Evolutionary conservation across 2,329 filamentous ascomycete species (phyloP).

Genomic region (Botrytis fragariae): DNA sequence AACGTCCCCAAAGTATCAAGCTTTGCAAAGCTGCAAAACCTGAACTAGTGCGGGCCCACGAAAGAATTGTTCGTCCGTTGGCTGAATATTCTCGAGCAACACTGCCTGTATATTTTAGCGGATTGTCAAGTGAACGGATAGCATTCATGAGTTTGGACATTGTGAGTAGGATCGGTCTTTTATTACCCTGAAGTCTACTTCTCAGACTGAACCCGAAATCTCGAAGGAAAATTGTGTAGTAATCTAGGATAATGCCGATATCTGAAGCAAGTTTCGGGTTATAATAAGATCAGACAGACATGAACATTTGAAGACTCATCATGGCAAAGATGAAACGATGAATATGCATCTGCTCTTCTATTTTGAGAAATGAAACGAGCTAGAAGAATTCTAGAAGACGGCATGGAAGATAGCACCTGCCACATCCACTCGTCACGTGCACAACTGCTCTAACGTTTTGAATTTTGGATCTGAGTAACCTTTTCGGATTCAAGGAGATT

Average conservation of each 20-base stretch:
- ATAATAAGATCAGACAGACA: background rate
- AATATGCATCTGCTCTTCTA: background rate
- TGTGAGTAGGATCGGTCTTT: background rate
- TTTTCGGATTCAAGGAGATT: background rate
- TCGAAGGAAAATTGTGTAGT: too few species aligned
- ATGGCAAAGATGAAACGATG: background rate
- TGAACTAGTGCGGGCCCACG: slow-evolving; percentile 51
- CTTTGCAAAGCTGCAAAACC: slow-evolving; percentile 51
- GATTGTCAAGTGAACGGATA: background rate
- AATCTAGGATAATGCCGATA: background rate
- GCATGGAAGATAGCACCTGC: background rate
- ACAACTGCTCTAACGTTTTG: background rate
- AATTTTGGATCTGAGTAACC: background rate
- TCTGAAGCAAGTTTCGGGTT: too few species aligned
- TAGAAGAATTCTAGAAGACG: background rate
- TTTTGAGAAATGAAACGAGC: slow-evolving; percentile 5
- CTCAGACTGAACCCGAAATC: background rate
- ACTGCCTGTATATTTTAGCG: slow-evolving; percentile 46
- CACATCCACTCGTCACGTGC: background rate
- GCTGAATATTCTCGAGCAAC: slow-evolving; percentile 51
- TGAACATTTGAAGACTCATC: background rate
- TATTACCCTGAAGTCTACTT: background rate
- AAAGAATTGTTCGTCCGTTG: slow-evolving; percentile 51
- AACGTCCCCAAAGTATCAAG: slow-evolving; percentile 46
- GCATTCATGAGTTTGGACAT: background rate